Evolutionary conservation across 441 rosid genomes (phyloP).

Genomic region (Breynia disticha): DNA sequence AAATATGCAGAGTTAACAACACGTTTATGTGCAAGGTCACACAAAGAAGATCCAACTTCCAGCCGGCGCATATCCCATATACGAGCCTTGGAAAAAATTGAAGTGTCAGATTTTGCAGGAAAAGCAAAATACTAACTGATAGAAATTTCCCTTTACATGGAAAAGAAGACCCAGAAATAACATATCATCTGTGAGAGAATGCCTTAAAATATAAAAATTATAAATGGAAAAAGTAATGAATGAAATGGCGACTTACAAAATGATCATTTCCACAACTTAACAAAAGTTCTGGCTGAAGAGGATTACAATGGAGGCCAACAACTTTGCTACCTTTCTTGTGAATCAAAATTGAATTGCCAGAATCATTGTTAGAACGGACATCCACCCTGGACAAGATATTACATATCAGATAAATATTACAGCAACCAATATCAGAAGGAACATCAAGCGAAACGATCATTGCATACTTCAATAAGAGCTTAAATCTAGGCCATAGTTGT

Average conservation of each 20-base stretch:
- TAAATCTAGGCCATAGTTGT: not conserved
- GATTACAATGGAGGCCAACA: slow-evolving; percentile 89
- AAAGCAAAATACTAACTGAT: not conserved
- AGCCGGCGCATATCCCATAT: slow-evolving; percentile 86
- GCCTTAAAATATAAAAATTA: not conserved
- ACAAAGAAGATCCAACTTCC: slow-evolving; percentile 48
- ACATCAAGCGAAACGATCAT: not conserved
- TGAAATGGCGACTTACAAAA: slow-evolving; percentile 46
- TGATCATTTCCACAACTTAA: slow-evolving; percentile 95
- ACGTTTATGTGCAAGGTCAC: slow-evolving; percentile 56
- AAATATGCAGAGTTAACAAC: slow-evolving; percentile 95
- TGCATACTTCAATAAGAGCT: not conserved
- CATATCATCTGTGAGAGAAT: not conserved
- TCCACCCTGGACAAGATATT: slow-evolving; percentile 45
- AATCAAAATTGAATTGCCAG: slow-evolving; percentile 54
- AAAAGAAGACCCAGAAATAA: not conserved
- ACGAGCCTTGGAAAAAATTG: slow-evolving; percentile 52
- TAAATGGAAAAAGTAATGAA: not conserved
- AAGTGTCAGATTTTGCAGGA: not conserved
- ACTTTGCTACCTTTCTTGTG: slow-evolving; percentile 93
- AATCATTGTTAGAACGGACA: slow-evolving; percentile 48
- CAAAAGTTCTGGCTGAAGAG: slow-evolving; percentile 77
- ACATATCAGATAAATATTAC: not conserved
- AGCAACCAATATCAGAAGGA: not conserved
- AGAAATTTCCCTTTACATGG: not conserved